Conservation (phyloP, 495 filamentous ascomycete genomes). For the Neurospora sp. region DNA sequence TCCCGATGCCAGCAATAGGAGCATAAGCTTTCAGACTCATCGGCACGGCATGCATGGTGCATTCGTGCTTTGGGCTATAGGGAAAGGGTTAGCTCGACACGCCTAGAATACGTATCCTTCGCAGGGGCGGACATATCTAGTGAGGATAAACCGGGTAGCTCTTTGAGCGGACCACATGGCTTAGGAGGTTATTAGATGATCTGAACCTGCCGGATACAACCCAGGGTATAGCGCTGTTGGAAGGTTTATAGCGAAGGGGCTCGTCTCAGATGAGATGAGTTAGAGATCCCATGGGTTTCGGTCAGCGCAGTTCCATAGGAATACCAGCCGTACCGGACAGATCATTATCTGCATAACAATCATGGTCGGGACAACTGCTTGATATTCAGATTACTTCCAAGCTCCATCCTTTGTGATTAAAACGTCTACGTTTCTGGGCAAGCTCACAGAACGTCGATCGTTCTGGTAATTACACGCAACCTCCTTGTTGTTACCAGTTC, state of each 20-base stretch:
- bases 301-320: background rate
- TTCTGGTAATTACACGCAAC: background rate
- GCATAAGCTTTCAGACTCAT: background rate
- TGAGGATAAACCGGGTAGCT: background rate
- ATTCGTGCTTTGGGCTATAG: background rate
- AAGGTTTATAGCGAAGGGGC: background rate
- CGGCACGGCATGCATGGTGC: background rate
- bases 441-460: background rate
- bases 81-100: background rate
- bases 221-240: background rate
- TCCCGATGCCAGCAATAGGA: background rate
- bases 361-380: background rate
- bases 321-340: background rate
- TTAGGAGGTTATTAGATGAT: background rate
- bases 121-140: background rate
- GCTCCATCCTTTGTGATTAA: background rate
- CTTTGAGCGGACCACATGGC: background rate
- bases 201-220: background rate
- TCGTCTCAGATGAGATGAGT: background rate
- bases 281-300: background rate
- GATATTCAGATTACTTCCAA: background rate
- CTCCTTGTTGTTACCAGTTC: background rate
- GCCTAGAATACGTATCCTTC: background rate
- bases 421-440: background rate
- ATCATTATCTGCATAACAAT: background rate